Evolutionary conservation across 495 filamentous ascomycete genomes (phyloP).

Genomic region (Echria macrotheca): DNA sequence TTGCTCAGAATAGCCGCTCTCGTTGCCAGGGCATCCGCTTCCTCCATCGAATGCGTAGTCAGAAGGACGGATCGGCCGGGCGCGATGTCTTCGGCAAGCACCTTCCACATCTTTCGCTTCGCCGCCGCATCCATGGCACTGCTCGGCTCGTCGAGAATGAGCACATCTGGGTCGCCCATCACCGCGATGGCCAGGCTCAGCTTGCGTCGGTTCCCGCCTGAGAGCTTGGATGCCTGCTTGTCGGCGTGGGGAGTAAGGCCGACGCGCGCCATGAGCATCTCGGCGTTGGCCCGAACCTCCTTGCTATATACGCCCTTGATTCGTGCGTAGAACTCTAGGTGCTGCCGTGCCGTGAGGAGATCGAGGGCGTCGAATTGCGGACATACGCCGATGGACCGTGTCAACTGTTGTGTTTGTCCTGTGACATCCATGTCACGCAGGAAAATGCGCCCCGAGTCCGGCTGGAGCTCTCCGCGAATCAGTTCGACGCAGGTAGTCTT

Average conservation of each 20-base stretch:
- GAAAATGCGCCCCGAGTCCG: conserved; percentile 52
- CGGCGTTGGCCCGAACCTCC: conserved; percentile 53
- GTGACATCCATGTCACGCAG: conserved; percentile 66
- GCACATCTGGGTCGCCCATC: conserved; percentile 67
- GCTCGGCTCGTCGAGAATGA: conserved; percentile 64
- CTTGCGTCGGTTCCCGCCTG: conserved; percentile 53
- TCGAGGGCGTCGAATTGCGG: conserved; percentile 65
- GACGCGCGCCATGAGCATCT: conserved; percentile 48
- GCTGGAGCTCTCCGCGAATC: conserved; percentile 70
- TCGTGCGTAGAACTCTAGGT: conserved; percentile 66
- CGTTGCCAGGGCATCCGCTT: conserved; percentile 64
- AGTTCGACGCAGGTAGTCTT: conserved; percentile 77
- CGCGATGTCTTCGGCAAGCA: conserved; percentile 47
- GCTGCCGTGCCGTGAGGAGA: conserved; percentile 62
- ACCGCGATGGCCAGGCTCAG: conserved; percentile 65
- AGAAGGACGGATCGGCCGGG: conserved; percentile 55
- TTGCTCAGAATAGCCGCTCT: conserved; percentile 62
- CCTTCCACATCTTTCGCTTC: conserved; percentile 68
- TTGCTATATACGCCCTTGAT: conserved; percentile 54
- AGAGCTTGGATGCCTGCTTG: conserved; percentile 46
- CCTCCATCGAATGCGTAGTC: conserved; percentile 72
- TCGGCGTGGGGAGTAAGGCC: conserved; percentile 52
- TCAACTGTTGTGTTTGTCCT: conserved; percentile 52
- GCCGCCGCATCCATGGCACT: conserved; percentile 64
- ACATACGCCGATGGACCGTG: conserved; percentile 65